Conservation (phyloP, 345 rosid species). For the Passiflora organensis region DNA sequence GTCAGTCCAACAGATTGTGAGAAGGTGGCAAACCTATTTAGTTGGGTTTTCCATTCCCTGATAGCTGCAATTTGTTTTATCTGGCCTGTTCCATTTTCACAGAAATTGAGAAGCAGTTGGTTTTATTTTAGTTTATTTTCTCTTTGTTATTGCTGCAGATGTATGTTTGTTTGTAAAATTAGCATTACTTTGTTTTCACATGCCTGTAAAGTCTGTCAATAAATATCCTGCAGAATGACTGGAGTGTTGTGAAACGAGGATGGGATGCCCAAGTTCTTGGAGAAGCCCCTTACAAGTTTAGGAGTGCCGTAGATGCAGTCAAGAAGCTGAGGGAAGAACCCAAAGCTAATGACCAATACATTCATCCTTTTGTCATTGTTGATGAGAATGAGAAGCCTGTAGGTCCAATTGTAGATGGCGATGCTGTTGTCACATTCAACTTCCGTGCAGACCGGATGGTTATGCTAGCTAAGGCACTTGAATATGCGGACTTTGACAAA, state of each 20-base stretch:
- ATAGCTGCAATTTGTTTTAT: no score
- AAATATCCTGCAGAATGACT: conserved; percentile 61
- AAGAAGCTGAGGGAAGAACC: conserved; percentile 64
- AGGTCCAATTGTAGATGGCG: conserved; percentile 88
- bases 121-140: neutral
- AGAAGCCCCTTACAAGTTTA: conserved; percentile 89
- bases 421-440: conserved; percentile 90
- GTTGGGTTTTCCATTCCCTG: no score
- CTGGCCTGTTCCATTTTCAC: no score
- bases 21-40: no score
- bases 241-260: conserved; percentile 89
- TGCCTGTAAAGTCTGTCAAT: neutral
- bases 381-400: conserved; percentile 71
- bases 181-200: no score
- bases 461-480: conserved; percentile 95
- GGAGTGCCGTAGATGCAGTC: conserved; percentile 74
- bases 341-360: conserved; percentile 78
- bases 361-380: conserved; percentile 88
- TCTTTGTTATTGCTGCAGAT: neutral
- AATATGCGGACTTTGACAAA: conserved; percentile 77
- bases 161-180: neutral
- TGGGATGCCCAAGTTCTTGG: conserved; percentile 99
- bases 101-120: no score
- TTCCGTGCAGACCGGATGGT: conserved; percentile 96
- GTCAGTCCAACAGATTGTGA: no score